These are phyloP conservation scores for Pseudoturritis turrita DNA, from an alignment of 345 rosid species.

Conservation along the genomic window DNA sequence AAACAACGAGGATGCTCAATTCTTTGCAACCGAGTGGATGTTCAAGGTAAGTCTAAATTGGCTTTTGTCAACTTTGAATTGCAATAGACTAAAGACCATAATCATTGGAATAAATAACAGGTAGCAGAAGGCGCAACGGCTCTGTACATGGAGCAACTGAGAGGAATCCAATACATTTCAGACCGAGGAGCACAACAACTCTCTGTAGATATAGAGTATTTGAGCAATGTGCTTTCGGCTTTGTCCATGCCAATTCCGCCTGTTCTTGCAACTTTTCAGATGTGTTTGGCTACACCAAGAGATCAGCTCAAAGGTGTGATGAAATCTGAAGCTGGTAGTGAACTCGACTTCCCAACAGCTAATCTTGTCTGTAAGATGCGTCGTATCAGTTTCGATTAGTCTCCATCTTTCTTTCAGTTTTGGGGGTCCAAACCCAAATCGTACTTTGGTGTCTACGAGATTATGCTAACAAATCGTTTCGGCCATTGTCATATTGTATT, in stretches of 20 bases:
- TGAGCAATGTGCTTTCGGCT: constrained; percentile 94
- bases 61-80: not conserved
- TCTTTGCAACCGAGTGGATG: constrained; percentile 99
- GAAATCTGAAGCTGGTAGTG: constrained; percentile 65
- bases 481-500: constrained; percentile 1
- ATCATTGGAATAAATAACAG: constrained; percentile 26
- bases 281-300: constrained; percentile 79
- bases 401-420: not conserved
- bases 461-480: constrained; percentile 2
- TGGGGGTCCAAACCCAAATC: not conserved
- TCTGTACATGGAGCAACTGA: constrained; percentile 86
- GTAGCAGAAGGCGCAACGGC: constrained; percentile 97
- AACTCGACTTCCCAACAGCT: constrained; percentile 76
- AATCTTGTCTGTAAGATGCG: constrained; percentile 88
- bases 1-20: constrained; percentile 83
- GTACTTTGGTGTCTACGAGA: constrained; percentile 3
- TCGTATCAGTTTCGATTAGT: constrained; percentile 67
- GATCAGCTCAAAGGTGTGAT: constrained; percentile 66
- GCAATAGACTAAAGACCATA: not conserved
- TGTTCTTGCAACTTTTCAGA: constrained; percentile 70
- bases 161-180: constrained; percentile 82
- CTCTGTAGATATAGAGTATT: constrained; percentile 82
- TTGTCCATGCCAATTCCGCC: constrained; percentile 82
- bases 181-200: constrained; percentile 95
- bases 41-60: constrained; percentile 60